Evolutionary conservation across 2,329 filamentous ascomycete species (phyloP).

Genomic region (Emmonsia crescens): DNA sequence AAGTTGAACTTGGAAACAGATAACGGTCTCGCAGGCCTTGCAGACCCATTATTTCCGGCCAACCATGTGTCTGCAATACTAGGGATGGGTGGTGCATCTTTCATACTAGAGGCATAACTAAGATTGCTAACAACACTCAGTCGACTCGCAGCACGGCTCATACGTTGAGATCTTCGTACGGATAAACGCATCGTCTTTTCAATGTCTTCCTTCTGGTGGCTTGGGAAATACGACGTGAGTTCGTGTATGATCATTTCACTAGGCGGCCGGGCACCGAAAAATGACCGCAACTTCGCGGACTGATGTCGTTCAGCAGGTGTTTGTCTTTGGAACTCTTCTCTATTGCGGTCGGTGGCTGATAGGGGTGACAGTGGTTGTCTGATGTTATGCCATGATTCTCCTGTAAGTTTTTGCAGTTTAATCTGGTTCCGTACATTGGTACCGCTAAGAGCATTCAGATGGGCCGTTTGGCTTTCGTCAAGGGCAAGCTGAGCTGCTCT

Average conservation of each 20-base stretch:
- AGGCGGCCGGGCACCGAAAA: slow-evolving; percentile 83
- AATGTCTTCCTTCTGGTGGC: slow-evolving; percentile 87
- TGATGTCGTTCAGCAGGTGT: slow-evolving; percentile 23
- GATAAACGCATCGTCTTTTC: slow-evolving; percentile 91
- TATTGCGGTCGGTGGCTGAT: slow-evolving; percentile 30
- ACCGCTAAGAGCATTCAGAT: slow-evolving; percentile 49
- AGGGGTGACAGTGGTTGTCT: slow-evolving; percentile 78
- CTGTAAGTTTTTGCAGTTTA: slow-evolving; percentile 81
- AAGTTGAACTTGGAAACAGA: slow-evolving; percentile 50
- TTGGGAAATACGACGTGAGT: slow-evolving; percentile 91
- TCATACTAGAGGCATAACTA: slow-evolving; percentile 83
- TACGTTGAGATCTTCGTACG: slow-evolving; percentile 74
- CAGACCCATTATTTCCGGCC: slow-evolving; percentile 38
- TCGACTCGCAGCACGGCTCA: slow-evolving; percentile 86
- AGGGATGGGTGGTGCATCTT: slow-evolving; percentile 87
- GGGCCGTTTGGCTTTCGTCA: slow-evolving; percentile 70
- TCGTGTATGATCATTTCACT: slow-evolving; percentile 97
- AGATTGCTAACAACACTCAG: slow-evolving; percentile 88
- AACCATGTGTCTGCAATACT: slow-evolving; percentile 94
- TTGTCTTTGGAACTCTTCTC: slow-evolving; percentile 38
- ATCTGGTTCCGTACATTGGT: slow-evolving; percentile 67
- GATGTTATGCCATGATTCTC: slow-evolving; percentile 75
- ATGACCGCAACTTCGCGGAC: slow-evolving; percentile 41
- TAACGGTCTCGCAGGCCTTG: slow-evolving; percentile 44
- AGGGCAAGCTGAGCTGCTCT: slow-evolving; percentile 79